phyloP scores from a whole-genome alignment of 441 rosid genomes.

The Jatropha podagrica region DNA sequence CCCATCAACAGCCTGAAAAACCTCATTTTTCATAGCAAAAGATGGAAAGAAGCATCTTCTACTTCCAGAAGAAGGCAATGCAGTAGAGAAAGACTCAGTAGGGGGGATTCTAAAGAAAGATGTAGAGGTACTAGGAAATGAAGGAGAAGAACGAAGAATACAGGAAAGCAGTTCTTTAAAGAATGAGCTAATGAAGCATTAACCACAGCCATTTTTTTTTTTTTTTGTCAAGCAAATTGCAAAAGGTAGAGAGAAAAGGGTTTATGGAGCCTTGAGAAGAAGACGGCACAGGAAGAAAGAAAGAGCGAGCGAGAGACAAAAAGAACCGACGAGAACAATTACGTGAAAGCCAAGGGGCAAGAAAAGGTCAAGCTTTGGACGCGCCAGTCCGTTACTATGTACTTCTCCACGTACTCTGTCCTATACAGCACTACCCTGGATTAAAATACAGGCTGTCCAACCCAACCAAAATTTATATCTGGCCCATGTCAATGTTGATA shows the following conservation, averaged over 20 bases:
- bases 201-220: conserved; percentile 49
- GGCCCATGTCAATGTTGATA: no score
- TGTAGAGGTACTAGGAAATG: conserved; percentile 18
- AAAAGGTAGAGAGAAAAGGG: not conserved
- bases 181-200: conserved; percentile 33
- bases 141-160: conserved; percentile 29
- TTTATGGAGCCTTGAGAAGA: not conserved
- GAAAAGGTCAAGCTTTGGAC: conserved; percentile 61
- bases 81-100: conserved; percentile 17
- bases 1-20: conserved; percentile 16
- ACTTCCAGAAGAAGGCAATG: conserved; percentile 15
- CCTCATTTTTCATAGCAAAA: conserved; percentile 31
- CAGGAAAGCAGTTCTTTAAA: conserved; percentile 18
- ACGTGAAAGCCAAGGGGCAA: conserved; percentile 6
- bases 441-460: no score
- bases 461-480: no score
- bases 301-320: not conserved
- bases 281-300: not conserved
- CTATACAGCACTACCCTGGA: no score
- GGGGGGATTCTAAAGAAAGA: conserved; percentile 27
- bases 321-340: not conserved
- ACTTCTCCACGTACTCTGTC: conserved; percentile 29
- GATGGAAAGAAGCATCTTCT: conserved; percentile 20
- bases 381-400: conserved; percentile 36
- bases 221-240: not conserved